Percentiles rank a stretch among this genome's conserved stretches.
Evolutionary conservation across 2,329 filamentous ascomycete species (phyloP).

Genomic region (Sporothrix brasiliensis): DNA sequence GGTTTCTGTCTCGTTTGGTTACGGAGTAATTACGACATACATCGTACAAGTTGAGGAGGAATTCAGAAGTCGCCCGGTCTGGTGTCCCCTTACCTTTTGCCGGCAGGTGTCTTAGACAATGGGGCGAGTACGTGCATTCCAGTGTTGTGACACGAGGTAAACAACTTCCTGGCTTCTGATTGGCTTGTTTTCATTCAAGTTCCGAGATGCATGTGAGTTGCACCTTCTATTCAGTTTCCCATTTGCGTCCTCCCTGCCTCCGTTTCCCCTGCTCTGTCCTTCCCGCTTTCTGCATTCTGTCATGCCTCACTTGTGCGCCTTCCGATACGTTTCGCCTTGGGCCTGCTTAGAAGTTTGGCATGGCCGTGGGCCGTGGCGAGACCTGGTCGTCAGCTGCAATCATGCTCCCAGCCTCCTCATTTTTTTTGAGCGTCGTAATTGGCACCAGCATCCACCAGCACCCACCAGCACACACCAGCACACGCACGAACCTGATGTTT

Average conservation of each 20-base stretch:
- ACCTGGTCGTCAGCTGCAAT: slow-evolving; percentile 5
- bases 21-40: too few species aligned
- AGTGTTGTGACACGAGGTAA: slow-evolving; percentile 10
- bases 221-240: not conserved
- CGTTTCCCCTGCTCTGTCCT: not conserved
- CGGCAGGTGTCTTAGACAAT: slow-evolving; percentile 25
- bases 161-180: slow-evolving; percentile 9
- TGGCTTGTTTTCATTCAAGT: not conserved
- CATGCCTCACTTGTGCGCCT: not conserved
- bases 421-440: slow-evolving; percentile 18
- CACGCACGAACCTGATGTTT: not conserved
- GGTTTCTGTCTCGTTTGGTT: too few species aligned
- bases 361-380: not conserved
- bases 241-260: not conserved
- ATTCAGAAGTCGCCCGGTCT: slow-evolving; percentile 11
- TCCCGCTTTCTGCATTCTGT: too few species aligned
- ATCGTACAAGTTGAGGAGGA: not conserved
- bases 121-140: slow-evolving; percentile 17
- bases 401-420: slow-evolving; percentile 19
- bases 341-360: not conserved
- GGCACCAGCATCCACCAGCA: slow-evolving; percentile 7
- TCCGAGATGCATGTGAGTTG: not conserved
- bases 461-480: not conserved
- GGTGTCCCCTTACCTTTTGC: slow-evolving; percentile 8
- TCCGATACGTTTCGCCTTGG: not conserved